Percentiles rank a stretch among this genome's conserved stretches.
Conservation (phyloP, 441 rosid species). For the Euphorbia celastroides region DNA sequence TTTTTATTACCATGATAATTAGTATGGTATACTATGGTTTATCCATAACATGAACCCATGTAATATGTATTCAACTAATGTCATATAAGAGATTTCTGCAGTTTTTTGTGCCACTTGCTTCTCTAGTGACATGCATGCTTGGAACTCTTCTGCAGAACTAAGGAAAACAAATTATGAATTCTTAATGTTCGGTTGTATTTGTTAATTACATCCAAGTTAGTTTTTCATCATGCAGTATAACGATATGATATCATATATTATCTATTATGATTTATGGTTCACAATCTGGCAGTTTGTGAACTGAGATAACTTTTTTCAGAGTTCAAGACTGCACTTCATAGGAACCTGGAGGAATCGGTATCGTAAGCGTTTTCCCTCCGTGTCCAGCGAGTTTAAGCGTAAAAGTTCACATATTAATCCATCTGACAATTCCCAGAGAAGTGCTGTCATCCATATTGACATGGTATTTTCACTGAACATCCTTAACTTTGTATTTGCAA, state of each 20-base stretch:
- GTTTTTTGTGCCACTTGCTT: background rate
- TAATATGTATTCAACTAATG: background rate
- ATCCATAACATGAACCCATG: background rate
- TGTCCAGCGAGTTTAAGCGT: constrained; percentile 31
- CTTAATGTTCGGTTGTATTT: background rate
- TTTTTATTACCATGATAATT: background rate
- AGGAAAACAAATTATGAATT: background rate
- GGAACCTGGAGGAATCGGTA: constrained; percentile 97
- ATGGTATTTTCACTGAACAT: constrained; percentile 48
- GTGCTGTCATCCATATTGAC: constrained; percentile 70
- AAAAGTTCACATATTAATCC: constrained; percentile 29
- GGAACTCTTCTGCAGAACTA: background rate
- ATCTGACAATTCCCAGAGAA: constrained; percentile 34
- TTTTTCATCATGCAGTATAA: background rate
- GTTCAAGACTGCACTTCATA: constrained; percentile 94
- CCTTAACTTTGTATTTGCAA: background rate
- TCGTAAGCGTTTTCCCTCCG: constrained; percentile 56
- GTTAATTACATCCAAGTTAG: background rate
- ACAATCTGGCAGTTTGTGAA: constrained; percentile 8
- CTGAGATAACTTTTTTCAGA: constrained; percentile 41
- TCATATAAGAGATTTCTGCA: background rate
- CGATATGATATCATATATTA: background rate
- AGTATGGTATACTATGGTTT: background rate
- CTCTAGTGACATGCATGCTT: background rate
- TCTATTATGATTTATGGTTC: background rate